phyloP scores from a whole-genome alignment of 1,284 basidiomycete species.

The Bjerkandera adusta region DNA sequence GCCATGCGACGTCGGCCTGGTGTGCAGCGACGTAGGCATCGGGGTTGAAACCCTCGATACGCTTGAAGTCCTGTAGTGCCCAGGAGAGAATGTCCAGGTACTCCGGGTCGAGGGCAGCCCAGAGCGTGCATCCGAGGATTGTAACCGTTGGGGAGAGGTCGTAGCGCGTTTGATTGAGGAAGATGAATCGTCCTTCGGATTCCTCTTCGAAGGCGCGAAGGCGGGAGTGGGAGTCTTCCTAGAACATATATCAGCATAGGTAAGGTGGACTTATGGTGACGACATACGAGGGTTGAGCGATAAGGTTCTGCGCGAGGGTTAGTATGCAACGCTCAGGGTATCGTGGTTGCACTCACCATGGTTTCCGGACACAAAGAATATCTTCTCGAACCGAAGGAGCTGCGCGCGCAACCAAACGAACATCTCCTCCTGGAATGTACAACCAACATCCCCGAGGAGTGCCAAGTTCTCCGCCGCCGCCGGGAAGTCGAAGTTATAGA shows the following conservation, averaged over 20 bases:
- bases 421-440: constrained; percentile 28
- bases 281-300: constrained; percentile 21
- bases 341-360: constrained; percentile 29
- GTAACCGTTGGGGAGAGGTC: constrained; percentile 33
- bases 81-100: constrained; percentile 25
- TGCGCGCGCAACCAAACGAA: constrained; percentile 34
- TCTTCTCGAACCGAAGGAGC: constrained; percentile 29
- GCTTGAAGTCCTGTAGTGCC: constrained; percentile 33
- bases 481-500: constrained; percentile 31
- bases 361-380: constrained; percentile 37
- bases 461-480: constrained; percentile 31
- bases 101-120: constrained; percentile 31
- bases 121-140: constrained; percentile 42
- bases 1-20: constrained; percentile 32
- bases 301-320: constrained; percentile 21
- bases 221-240: constrained; percentile 14
- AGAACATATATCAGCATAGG: not conserved
- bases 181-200: constrained; percentile 29
- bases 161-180: constrained; percentile 35
- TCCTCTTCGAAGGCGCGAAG: constrained; percentile 12
- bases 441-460: constrained; percentile 38
- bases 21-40: constrained; percentile 27
- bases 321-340: too few relatives aligned
- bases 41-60: constrained; percentile 29
- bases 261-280: too few relatives aligned